Evolutionary conservation across 441 rosid species (phyloP).

Genomic region (Isatis lusitanica): DNA sequence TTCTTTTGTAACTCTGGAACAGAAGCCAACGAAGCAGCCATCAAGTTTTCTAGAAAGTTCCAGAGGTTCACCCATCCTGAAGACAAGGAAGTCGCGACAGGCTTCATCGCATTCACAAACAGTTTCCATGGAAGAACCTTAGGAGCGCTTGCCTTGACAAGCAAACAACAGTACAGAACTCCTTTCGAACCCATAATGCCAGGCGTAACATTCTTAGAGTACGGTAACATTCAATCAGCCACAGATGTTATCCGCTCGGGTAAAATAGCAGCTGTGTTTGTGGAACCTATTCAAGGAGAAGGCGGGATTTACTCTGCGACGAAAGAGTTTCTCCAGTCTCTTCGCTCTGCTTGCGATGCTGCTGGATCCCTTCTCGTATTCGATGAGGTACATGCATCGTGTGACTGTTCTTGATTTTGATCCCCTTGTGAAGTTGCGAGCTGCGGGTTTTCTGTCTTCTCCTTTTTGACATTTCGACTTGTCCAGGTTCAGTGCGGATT

Average conservation of each 20-base stretch:
- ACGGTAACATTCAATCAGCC: constrained; percentile 69
- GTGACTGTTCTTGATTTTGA: background rate
- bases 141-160: constrained; percentile 83
- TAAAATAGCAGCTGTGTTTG: constrained; percentile 83
- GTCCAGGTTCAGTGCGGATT: constrained; percentile 84
- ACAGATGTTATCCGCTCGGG: constrained; percentile 49
- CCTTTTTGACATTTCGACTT: background rate
- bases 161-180: constrained; percentile 77
- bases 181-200: constrained; percentile 98
- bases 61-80: constrained; percentile 64
- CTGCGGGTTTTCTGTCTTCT: background rate
- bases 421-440: background rate
- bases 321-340: constrained; percentile 66
- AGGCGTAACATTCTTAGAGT: constrained; percentile 84
- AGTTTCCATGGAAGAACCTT: constrained; percentile 93
- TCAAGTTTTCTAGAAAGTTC: constrained; percentile 85
- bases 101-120: constrained; percentile 69
- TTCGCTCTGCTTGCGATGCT: constrained; percentile 78
- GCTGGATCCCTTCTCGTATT: constrained; percentile 78
- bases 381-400: constrained; percentile 63
- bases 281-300: constrained; percentile 96
- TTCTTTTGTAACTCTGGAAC: constrained; percentile 90
- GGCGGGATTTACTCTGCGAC: constrained; percentile 87
- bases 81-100: constrained; percentile 52
- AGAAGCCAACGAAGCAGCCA: constrained; percentile 96